Base-by-base conservation (phyloP, 768 basidiomycete species). In the Leucogyrophana mollusca region DNA sequence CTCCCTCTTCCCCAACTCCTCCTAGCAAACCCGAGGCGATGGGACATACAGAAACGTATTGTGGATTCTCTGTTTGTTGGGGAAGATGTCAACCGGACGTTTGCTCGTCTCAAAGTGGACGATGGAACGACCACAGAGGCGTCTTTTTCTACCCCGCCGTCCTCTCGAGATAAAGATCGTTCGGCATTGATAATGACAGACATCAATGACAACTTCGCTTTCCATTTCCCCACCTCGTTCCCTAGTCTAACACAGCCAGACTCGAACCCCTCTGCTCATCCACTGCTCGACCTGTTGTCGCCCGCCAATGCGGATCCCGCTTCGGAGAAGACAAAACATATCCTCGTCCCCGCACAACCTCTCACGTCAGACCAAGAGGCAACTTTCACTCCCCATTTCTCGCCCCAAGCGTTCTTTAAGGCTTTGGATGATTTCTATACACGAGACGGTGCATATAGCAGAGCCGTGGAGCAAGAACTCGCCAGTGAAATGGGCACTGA, bases 181-280 rank as follows among this genome's bases (percentile, higher is more conserved):
- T 32, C 51, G 4, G 45, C 24, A 4, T 62, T 57, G 32, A 46
- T 72, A 0, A 73, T 90, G 54, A 65, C 77, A 50, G 92, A 91
- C 56, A 68, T 69, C 2, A 83, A 83, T 44, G 90, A 97, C 59
- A 80, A 76, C 2, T 89, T 92, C 61, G 66, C 66, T 22, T 82
- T 91, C 52, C 76, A 82, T 46, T 54, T 66, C 9, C 51, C 67
- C 7, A 45, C 62, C 16, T 64, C 75, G 53, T 51, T 37, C 45
- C 58, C 11, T 47, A 74, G 9, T 40, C 76, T 4, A 42, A 53
- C 5, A 50, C 68, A 42, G 45, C 52, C 21, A 53, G 58, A 36
- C 45, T 13, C 30, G 34, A 38, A 54, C 38, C 33, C 46, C 35
- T 20, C 50, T 38, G 41, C 47, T 34, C 51, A 59, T 27, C 55